Evolutionary conservation across 75 land plant genomes (phyloP), one percentile per base, ranked within the genome.

Genomic region (Azolla pinnata): DNA sequence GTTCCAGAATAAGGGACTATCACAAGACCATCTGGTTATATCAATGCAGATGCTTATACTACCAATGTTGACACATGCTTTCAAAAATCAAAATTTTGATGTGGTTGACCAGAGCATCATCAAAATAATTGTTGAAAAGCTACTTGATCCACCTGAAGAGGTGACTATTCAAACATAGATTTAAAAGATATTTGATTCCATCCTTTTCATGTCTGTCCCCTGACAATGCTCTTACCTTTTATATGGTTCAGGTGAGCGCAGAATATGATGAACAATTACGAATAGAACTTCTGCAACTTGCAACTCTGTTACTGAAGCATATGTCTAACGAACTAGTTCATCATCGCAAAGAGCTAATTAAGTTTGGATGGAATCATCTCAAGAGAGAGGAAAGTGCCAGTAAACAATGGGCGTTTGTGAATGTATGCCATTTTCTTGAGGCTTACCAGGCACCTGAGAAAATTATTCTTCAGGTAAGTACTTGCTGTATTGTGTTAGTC

Each of bases 371-470:
- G 99, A 95, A 95, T 63, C 99, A 95, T 76, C 81, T 95, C 17
- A 95, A 95, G 68, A 78, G 99, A 28, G 99, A 95, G 67, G 99
- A 95, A 54, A 95, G 91, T 80, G 87, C 97, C 45, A 95, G 99
- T 63, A 95, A 90, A 69, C 99, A 95, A 71, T 95, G 99, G 99
- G 99, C 99, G 31, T 95, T 95, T 84, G 97, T 95, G 9, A 95
- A 95, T 75, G 99, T 95, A n/a, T 95, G 99, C 75, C 92, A 88
- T 70, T 95, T 95, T 56, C 63, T 95, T 65, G 99, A 95, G 59
- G 99, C 99, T 26, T 95, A 95, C 70, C 99, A 95, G 67, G 99
- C 99, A 26, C 99, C 99, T 0, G 99, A 95, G 50, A 95, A 95
- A 70, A 95, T 95, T 42, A 90, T 95, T 33, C 88, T 95, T 29